These are phyloP conservation scores for Lenwebbia sp. DNA, from an alignment of 345 rosid species.

Conservation along the genomic window DNA sequence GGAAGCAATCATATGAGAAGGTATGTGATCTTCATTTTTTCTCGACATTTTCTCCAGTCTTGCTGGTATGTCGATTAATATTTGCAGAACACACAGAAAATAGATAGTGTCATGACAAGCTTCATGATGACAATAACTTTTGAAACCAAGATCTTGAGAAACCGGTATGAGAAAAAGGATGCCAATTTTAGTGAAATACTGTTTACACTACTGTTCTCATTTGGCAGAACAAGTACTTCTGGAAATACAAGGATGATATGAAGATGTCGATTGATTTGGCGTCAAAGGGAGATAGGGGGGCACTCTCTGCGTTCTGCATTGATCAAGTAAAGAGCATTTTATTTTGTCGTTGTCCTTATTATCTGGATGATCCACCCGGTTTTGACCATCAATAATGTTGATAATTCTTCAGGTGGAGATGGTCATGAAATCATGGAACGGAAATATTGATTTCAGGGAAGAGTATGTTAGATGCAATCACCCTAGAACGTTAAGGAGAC, in stretches of 20 bases:
- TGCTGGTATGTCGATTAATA: neutral
- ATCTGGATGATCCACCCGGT: neutral
- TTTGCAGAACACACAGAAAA: neutral
- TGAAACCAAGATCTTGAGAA: neutral
- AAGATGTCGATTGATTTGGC: constrained; percentile 48
- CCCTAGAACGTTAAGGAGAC: constrained; percentile 55
- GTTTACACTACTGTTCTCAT: neutral
- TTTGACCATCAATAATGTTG: neutral
- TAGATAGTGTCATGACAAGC: neutral
- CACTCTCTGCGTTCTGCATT: constrained; percentile 45
- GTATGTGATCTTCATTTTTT: constrained; percentile 15
- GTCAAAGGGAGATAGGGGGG: constrained; percentile 39
- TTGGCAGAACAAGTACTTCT: constrained; percentile 48
- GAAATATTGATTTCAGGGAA: constrained; percentile 48
- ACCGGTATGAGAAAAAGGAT: neutral
- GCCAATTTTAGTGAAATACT: neutral
- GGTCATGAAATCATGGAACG: constrained; percentile 60
- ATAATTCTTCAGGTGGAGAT: constrained; percentile 44
- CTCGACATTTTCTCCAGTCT: neutral
- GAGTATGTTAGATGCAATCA: constrained; percentile 51
- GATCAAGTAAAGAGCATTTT: constrained; percentile 40
- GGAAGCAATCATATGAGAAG: constrained; percentile 50
- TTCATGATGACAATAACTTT: neutral
- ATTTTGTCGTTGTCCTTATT: neutral
- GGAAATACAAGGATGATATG: constrained; percentile 51